Evolutionary conservation across 106 monocot species (phyloP).

Genomic region (Dioscorea alata): DNA sequence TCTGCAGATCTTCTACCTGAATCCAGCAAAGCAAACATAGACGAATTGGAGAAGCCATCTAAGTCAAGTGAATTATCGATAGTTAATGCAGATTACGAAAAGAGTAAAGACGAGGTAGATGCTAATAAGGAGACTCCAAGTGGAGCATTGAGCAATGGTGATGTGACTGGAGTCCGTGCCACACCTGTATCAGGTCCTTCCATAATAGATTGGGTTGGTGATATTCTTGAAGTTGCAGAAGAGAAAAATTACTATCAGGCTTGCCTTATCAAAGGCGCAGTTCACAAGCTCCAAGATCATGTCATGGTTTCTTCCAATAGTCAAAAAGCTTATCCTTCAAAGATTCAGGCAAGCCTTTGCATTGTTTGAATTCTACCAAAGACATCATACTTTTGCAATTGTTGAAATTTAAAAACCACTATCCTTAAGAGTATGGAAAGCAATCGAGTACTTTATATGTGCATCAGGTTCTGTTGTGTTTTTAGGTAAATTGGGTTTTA

Average conservation of each 20-base stretch:
- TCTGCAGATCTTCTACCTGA: constrained; percentile 11
- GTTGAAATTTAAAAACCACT: neutral
- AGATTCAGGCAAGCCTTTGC: constrained; percentile 35
- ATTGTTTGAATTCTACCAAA: neutral
- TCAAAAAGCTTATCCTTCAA: constrained; percentile 29
- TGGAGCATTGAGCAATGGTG: constrained; percentile 1
- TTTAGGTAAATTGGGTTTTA: neutral
- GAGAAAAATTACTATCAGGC: constrained; percentile 53
- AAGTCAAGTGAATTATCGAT: constrained; percentile 4
- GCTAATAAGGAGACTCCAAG: constrained; percentile 2
- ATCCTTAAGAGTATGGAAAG: no score
- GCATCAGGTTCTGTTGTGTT: neutral
- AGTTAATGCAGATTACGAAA: constrained; percentile 2
- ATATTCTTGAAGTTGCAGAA: constrained; percentile 27
- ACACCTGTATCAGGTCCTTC: neutral
- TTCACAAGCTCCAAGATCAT: constrained; percentile 51
- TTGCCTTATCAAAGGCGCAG: constrained; percentile 37
- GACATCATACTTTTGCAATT: neutral
- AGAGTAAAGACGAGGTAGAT: constrained; percentile 1
- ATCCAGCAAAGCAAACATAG: neutral
- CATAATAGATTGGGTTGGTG: constrained; percentile 46
- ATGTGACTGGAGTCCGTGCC: constrained; percentile 3
- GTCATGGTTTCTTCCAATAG: constrained; percentile 28
- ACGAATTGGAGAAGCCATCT: constrained; percentile 20
- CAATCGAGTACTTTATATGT: neutral